phyloP scores from a whole-genome alignment of 805 yeast genomes.

The Millerago galiae region DNA sequence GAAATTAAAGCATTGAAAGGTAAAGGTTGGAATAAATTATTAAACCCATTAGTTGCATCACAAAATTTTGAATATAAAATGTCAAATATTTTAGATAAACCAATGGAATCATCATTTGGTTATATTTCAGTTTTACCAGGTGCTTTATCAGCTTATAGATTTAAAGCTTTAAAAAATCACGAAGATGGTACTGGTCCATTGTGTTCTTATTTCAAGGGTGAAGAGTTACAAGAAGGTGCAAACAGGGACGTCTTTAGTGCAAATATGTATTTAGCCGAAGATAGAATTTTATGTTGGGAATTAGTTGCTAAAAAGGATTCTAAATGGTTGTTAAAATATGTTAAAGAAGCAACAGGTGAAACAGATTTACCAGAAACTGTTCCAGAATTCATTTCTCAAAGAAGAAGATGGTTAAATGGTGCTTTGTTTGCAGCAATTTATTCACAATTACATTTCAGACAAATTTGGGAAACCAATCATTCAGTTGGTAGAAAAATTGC shows the following conservation, averaged over 20 bases:
- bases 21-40: constrained; percentile 68
- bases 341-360: constrained; percentile 89
- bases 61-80: constrained; percentile 95
- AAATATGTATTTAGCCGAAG: constrained; percentile 96
- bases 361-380: constrained; percentile 95
- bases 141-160: constrained; percentile 91
- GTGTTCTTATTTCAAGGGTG: constrained; percentile 86
- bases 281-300: constrained; percentile 95
- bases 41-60: constrained; percentile 91
- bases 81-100: constrained; percentile 94
- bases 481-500: constrained; percentile 71
- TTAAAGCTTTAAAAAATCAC: constrained; percentile 76
- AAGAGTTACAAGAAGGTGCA: constrained; percentile 41
- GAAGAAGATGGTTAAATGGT: constrained; percentile 98
- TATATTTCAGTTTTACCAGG: constrained; percentile 93
- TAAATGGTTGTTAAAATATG: constrained; percentile 87
- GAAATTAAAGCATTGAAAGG: constrained; percentile 96
- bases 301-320: constrained; percentile 78
- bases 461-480: constrained; percentile 87
- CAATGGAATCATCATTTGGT: constrained; percentile 87
- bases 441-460: constrained; percentile 77
- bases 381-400: constrained; percentile 91
- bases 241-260: constrained; percentile 84
- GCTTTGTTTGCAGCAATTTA: constrained; percentile 95
- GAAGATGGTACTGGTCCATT: constrained; percentile 92